A percentile compares a stretch with the other conserved stretches of the same genome.
phyloP scores from a whole-genome alignment of 352 stramenopile species.

The Phytophthora cajani region DNA sequence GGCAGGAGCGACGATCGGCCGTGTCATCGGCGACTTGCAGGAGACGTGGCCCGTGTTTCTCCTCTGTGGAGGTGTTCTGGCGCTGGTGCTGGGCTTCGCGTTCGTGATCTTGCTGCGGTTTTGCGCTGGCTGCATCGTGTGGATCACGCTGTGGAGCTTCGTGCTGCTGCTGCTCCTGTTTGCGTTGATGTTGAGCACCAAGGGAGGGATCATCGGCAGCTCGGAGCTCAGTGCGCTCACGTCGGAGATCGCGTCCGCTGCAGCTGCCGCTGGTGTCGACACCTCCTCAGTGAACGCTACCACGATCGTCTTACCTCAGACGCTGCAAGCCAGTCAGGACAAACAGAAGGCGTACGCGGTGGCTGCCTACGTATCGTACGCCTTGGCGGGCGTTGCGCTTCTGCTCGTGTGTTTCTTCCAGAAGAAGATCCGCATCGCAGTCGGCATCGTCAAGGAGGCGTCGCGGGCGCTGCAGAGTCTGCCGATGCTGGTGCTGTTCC shows the following conservation, averaged over 20 bases:
- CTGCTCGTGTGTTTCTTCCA: conserved; percentile 87
- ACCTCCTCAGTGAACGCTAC: conserved; percentile 17
- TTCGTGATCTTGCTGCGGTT: conserved; percentile 79
- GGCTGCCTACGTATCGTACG: conserved; percentile 71
- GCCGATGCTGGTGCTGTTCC: conserved; percentile 74
- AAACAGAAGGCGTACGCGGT: conserved; percentile 67
- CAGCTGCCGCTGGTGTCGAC: conserved; percentile 47
- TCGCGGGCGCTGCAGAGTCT: conserved; percentile 67
- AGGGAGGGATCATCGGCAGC: conserved; percentile 71
- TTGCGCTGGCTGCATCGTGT: conserved; percentile 79
- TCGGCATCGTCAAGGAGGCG: conserved; percentile 83
- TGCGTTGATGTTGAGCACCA: conserved; percentile 76
- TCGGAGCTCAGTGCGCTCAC: conserved; percentile 51
- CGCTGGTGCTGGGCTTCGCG: conserved; percentile 64
- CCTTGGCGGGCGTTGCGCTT: conserved; percentile 62
- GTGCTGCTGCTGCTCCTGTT: conserved; percentile 74
- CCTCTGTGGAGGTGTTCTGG: conserved; percentile 49
- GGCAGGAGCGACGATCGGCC: conserved; percentile 48
- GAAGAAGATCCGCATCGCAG: conserved; percentile 79
- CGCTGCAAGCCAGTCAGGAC: conserved; percentile 57
- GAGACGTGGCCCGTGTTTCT: conserved; percentile 67
- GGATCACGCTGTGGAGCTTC: conserved; percentile 71
- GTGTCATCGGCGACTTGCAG: conserved; percentile 75
- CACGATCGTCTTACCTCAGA: conserved; percentile 56
- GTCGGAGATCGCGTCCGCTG: conserved; percentile 45